phyloP scores from a whole-genome alignment of 345 rosid species.

The Eucalyptus erythrocorys region DNA sequence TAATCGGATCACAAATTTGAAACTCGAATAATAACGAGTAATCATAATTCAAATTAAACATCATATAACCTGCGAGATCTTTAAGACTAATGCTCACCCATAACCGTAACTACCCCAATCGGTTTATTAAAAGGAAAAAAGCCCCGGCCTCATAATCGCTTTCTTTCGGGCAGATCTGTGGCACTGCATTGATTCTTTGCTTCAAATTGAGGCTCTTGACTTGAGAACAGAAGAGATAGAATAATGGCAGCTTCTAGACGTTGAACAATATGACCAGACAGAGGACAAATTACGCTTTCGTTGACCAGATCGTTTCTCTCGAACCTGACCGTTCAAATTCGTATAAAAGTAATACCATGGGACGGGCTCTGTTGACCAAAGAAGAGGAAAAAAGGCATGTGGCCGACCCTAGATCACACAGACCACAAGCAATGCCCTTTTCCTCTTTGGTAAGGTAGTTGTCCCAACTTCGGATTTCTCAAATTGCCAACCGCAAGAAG shows the following conservation, averaged over 20 bases:
- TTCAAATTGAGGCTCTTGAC: neutral
- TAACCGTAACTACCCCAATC: accelerated
- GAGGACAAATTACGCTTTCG: neutral
- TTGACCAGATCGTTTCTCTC: neutral
- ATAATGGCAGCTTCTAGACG: neutral
- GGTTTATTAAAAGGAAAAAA: neutral
- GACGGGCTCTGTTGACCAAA: neutral
- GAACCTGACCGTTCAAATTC: neutral
- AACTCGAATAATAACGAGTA: accelerated
- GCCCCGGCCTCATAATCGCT: neutral
- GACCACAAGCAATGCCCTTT: neutral
- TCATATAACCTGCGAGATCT: accelerated
- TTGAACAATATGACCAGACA: neutral
- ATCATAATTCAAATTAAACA: neutral
- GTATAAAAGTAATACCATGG: neutral
- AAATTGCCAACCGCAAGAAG: neutral
- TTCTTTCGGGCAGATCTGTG: neutral
- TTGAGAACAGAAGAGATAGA: neutral
- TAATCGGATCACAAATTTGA: accelerated
- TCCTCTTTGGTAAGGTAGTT: neutral
- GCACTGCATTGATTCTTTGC: neutral
- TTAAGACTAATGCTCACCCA: neutral
- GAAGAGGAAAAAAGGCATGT: neutral
- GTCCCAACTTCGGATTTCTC: neutral
- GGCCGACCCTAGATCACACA: neutral